Evolutionary conservation across 2,329 filamentous ascomycete species (phyloP).

Genomic region (Arthrobotrys sphaeroides): DNA sequence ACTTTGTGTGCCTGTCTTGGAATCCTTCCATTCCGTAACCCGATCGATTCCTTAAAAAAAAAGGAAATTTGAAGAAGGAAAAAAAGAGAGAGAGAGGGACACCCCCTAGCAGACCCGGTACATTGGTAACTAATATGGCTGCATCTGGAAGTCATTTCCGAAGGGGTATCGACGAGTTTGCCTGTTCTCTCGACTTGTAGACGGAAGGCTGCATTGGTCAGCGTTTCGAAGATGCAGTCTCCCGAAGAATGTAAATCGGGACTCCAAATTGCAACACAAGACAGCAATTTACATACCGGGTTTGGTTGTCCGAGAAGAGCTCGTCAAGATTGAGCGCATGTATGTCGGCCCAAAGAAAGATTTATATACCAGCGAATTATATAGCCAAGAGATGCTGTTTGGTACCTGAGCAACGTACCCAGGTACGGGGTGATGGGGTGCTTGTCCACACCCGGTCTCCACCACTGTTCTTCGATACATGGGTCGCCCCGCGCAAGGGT

Average conservation of each 20-base stretch:
- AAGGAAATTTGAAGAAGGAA: no score
- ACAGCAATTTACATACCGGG: constrained; percentile 18
- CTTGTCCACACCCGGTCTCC: background rate
- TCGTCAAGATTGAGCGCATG: constrained; percentile 14
- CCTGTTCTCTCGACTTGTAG: constrained; percentile 25
- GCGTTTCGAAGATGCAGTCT: constrained; percentile 40
- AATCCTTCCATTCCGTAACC: background rate
- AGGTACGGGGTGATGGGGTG: background rate
- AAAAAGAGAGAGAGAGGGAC: no score
- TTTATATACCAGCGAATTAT: background rate
- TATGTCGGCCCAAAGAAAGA: background rate
- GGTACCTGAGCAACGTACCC: constrained; percentile 10
- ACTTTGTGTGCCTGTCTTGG: background rate
- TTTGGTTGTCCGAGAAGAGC: constrained; percentile 37
- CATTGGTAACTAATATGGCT: constrained; percentile 27
- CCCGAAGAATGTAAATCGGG: constrained; percentile 36
- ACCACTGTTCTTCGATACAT: background rate
- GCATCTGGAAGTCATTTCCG: constrained; percentile 54
- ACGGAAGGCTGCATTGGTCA: constrained; percentile 36
- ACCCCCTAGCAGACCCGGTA: constrained; percentile 16
- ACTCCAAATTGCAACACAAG: constrained; percentile 46
- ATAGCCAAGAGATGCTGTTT: background rate
- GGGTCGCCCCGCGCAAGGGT: background rate
- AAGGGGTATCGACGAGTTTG: constrained; percentile 42
- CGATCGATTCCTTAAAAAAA: background rate